phyloP scores from a whole-genome alignment of 2,329 filamentous ascomycete genomes.

The Colletotrichum navitas region DNA sequence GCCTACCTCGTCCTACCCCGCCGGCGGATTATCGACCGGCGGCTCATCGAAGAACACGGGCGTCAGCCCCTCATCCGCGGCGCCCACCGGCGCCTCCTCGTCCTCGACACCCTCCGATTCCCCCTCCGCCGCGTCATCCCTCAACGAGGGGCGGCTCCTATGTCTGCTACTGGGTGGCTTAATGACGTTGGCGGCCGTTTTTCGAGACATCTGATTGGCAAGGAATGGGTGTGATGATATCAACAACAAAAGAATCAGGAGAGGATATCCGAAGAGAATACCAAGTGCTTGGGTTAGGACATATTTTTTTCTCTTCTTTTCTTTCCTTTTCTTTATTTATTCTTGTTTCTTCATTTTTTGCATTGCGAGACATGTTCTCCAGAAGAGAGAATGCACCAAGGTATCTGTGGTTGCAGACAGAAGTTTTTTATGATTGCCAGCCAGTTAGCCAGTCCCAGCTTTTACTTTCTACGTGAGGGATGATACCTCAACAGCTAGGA shows the following conservation, averaged over 20 bases:
- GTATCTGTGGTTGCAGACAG: background rate
- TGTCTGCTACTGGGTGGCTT: conserved; percentile 12
- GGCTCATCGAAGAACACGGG: conserved; percentile 8
- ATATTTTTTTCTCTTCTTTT: background rate
- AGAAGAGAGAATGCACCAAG: background rate
- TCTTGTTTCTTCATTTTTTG: background rate
- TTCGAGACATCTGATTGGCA: conserved; percentile 9
- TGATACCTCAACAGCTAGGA: background rate
- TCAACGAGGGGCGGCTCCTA: conserved; percentile 6
- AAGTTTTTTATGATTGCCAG: background rate
- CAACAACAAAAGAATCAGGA: background rate
- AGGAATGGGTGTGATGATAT: background rate
- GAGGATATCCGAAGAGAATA: conserved; percentile 1
- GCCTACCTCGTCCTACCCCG: background rate
- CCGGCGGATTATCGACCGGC: background rate
- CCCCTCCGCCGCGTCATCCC: conserved; percentile 16
- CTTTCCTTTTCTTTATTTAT: background rate
- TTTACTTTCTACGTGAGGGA: background rate
- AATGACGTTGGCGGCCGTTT: conserved; percentile 15
- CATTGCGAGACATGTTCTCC: background rate
- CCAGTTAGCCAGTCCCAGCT: background rate
- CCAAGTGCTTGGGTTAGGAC: background rate
- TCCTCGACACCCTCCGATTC: conserved; percentile 17
- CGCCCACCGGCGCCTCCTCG: conserved; percentile 1
- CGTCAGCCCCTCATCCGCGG: background rate